Evolutionary conservation across 805 yeast genomes (phyloP).

Genomic region (Ogataea pini): DNA sequence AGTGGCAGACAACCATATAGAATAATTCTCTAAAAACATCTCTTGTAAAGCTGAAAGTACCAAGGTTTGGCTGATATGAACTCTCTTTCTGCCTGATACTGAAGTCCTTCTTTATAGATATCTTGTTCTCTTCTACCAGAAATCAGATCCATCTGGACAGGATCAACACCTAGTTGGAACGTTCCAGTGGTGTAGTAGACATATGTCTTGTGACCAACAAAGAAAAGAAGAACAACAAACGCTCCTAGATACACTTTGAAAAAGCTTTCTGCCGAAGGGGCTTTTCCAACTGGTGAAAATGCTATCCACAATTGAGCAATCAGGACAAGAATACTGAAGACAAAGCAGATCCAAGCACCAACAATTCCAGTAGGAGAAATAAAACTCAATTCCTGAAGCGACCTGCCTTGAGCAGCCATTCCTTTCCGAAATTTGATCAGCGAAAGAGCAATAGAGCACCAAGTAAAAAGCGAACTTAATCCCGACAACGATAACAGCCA

Average conservation of each 20-base stretch:
- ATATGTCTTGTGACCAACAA: slow-evolving; percentile 44
- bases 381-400: slow-evolving; percentile 42
- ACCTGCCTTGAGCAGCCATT: slow-evolving; percentile 43
- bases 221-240: slow-evolving; percentile 45
- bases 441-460: slow-evolving; percentile 48
- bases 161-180: slow-evolving; percentile 18
- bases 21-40: slow-evolving; percentile 35
- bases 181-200: slow-evolving; percentile 10
- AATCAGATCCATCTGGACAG: slow-evolving; percentile 25
- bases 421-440: slow-evolving; percentile 49
- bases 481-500: slow-evolving; percentile 55
- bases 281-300: slow-evolving; percentile 39
- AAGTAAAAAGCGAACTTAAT: slow-evolving; percentile 48
- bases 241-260: slow-evolving; percentile 49
- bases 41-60: slow-evolving; percentile 37
- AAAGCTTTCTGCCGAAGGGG: slow-evolving; percentile 39
- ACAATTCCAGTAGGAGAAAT: slow-evolving; percentile 43
- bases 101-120: slow-evolving; percentile 17
- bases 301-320: slow-evolving; percentile 52
- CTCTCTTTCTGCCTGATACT: slow-evolving; percentile 51
- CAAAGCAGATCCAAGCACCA: slow-evolving; percentile 44
- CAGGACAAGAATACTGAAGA: slow-evolving; percentile 39
- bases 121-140: slow-evolving; percentile 24
- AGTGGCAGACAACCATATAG: too few relatives aligned
- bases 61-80: slow-evolving; percentile 33